Evolutionary conservation across 129 eudicot species (phyloP).

Genomic region (Artemisia argyi): DNA sequence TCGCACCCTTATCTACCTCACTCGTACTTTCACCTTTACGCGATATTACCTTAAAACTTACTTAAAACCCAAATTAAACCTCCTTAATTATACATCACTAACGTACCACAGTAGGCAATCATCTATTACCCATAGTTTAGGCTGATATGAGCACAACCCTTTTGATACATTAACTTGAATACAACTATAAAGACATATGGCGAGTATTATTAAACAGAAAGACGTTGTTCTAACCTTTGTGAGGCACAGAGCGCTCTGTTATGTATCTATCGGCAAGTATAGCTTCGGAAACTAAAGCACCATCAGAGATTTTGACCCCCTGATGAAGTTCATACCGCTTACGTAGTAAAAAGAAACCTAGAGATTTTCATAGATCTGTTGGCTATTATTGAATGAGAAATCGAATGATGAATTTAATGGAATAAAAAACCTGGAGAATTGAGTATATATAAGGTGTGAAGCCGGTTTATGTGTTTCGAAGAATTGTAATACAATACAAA

Average conservation of each 20-base stretch:
- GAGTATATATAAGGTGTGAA: too few relatives aligned
- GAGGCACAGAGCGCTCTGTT: constrained; percentile 87
- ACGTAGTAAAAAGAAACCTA: constrained; percentile 33
- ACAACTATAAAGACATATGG: too few relatives aligned
- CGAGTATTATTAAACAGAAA: too few relatives aligned
- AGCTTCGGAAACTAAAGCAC: constrained; percentile 88
- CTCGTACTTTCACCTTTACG: constrained; percentile 23
- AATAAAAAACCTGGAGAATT: too few relatives aligned
- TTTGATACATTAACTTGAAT: too few relatives aligned
- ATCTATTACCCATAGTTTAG: too few relatives aligned
- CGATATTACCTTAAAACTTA: not conserved
- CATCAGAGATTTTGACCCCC: constrained; percentile 93
- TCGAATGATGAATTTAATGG: too few relatives aligned
- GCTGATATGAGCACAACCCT: too few relatives aligned
- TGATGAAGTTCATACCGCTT: constrained; percentile 96
- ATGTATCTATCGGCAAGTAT: constrained; percentile 90
- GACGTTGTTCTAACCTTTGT: constrained; percentile 57
- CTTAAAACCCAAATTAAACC: constrained; percentile 9
- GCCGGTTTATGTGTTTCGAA: too few relatives aligned
- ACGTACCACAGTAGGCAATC: too few relatives aligned
- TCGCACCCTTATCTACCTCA: constrained; percentile 46
- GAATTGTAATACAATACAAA: too few relatives aligned
- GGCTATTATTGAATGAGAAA: too few relatives aligned
- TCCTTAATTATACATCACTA: constrained; percentile 14
- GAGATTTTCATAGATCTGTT: not conserved